Base-by-base conservation (phyloP, 805 yeast genomes). In the Candida andamanensis region DNA sequence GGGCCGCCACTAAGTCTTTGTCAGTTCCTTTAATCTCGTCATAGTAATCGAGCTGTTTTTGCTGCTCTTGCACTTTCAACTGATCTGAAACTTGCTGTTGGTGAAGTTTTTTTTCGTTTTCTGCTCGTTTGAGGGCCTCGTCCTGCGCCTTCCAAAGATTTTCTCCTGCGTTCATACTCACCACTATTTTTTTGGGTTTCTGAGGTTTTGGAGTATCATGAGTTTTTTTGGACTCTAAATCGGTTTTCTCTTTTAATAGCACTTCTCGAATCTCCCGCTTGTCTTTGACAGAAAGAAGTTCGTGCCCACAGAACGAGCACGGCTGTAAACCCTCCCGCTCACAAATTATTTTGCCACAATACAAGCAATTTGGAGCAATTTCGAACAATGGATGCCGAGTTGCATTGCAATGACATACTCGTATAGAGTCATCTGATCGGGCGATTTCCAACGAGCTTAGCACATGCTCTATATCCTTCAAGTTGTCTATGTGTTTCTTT, bases 311-410 rank as follows among this genome's bases (percentile, higher is more conserved):
- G 40, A 60, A 82, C 2, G 92, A 72, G 50, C 99, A 92, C 3
- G 92, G 92, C 38, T 89, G 92, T 15, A 85, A 61, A 0, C 97
- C 97, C 50, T 92, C 97, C 45, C 79, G 80, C 4, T 72, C 69
- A 61, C 99, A 92, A 2, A 92, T 85, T 25, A 92, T 85, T 54
- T 87, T 85, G 8, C 99, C 99, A 54, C 99, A 92, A 38, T 82
- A 78, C 24, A 92, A 58, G 48, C 99, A 92, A 52, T 92, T 92
- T 1, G 98, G 97, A 2, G 94, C 92, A 41, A 82, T 72, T 35
- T 85, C 94, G 41, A 86, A 82, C 18, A 92, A 59, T 3, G 96
- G 95, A 50, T 92, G 98, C 38, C 83, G 65, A 0, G 82, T 74
- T 1, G 90, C 97, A 77, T 80, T 84, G 50, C 97, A 89, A 40